Evolutionary conservation across 768 basidiomycete genomes (phyloP), one percentile per base, ranked within the genome.

Genomic region (Fomitopsis pulvina): DNA sequence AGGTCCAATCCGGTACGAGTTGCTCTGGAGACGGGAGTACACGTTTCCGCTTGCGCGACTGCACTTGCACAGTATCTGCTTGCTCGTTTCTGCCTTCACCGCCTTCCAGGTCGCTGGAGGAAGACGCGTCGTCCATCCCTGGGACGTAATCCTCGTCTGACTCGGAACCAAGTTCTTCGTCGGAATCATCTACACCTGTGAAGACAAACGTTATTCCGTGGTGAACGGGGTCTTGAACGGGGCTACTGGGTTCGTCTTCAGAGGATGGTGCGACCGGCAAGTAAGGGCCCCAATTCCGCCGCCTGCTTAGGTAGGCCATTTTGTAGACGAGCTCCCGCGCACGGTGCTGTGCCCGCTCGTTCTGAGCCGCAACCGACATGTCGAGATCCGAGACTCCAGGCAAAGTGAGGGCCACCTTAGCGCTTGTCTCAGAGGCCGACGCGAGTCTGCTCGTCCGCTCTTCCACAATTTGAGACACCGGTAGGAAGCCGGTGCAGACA

Each of bases 401-500:
- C 2, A 16, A 14, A 20, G 16, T 12, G 26, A 25, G 21, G 12
- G 21, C 14, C 16, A 2, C 12, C 25, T 34, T 25, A 21, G 21
- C n/a, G n/a, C n/a, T 2, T 40, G 16, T n/a, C n/a, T 11, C 3
- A n/a, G n/a, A n/a, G 14, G 27, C 11, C 10, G 41, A 41, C 12
- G 41, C 7, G 4, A 41, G 24, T 4, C 38, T 18, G 18, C 32
- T 30, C 16, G 29, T 29, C 12, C 24, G 42, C 24, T 50, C 41
- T 20, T 50, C 49, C 14, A 43, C 25, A 18, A 49, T 24, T 11
- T 49, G 29, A 26, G 30, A 54, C 8, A 59, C 39, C 6, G 60
- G 57, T 24, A 67, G 64, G 43, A 76, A 74, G 4, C 77, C 77
- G 2, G 70, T 70, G 38, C 66, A 59, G 27, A 70, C 70, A 2